Evolutionary conservation across 1,139 yeast species (phyloP).

Genomic region (Hyphopichia khmerensis): DNA sequence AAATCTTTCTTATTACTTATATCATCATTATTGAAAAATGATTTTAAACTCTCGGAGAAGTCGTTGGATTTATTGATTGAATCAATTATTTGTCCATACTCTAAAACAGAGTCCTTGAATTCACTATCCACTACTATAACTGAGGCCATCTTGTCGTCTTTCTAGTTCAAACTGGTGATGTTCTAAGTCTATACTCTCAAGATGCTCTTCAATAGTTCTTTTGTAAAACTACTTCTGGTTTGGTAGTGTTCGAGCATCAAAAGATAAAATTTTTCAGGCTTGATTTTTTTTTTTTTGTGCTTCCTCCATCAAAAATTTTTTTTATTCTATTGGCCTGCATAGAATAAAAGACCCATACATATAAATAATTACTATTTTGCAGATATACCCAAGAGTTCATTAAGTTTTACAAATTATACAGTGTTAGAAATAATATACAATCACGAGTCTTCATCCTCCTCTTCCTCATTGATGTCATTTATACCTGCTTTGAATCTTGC

Average conservation of each 20-base stretch:
- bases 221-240: conserved; percentile 1
- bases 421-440: not conserved
- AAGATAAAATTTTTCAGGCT: not conserved
- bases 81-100: conserved; percentile 42
- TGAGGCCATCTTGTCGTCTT: conserved; percentile 31
- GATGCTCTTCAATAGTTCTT: conserved; percentile 2
- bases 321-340: not conserved
- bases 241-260: not conserved
- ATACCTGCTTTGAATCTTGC: conserved; percentile 1
- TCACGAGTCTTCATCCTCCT: conserved; percentile 16
- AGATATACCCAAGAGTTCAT: too few species aligned
- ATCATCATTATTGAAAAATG: conserved; percentile 22
- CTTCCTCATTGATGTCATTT: conserved; percentile 17
- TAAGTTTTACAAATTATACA: too few species aligned
- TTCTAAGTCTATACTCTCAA: not conserved
- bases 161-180: conserved; percentile 3
- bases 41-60: conserved; percentile 27
- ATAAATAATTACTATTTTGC: too few species aligned
- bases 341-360: not conserved
- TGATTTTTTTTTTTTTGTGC: not conserved
- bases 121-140: conserved; percentile 49
- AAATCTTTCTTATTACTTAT: conserved; percentile 30
- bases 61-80: conserved; percentile 25
- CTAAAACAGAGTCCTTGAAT: conserved; percentile 41
- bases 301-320: not conserved